Conservation (phyloP, 2,329 filamentous ascomycete species). For the Plenodomus biglobosus region DNA sequence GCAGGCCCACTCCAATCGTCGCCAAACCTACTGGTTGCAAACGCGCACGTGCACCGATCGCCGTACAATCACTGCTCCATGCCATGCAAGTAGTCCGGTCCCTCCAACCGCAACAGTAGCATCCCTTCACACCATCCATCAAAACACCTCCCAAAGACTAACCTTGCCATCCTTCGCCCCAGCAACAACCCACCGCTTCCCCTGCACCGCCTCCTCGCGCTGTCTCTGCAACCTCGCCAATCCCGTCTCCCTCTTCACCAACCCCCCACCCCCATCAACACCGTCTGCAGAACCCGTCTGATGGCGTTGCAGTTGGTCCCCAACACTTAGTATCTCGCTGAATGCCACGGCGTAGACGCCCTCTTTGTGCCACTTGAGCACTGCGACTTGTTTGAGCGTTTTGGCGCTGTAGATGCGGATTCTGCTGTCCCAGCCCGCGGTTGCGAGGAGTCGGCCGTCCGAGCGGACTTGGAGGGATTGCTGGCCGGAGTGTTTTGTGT, state of each 20-base stretch:
- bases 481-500: conserved; percentile 89
- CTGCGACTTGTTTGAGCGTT: conserved; percentile 82
- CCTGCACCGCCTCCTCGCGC: conserved; percentile 58
- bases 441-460: conserved; percentile 82
- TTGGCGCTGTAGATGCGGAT: conserved; percentile 79
- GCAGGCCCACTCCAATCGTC: too few relatives aligned
- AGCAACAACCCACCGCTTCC: conserved; percentile 83
- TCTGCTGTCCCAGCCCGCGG: conserved; percentile 87
- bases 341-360: conserved; percentile 84
- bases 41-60: background rate
- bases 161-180: conserved; percentile 95
- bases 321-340: conserved; percentile 47
- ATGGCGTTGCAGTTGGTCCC: too few relatives aligned
- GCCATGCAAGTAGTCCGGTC: too few relatives aligned
- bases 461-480: conserved; percentile 76
- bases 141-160: conserved; percentile 92
- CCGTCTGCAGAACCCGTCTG: background rate
- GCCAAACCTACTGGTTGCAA: background rate
- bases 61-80: too few relatives aligned
- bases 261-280: background rate
- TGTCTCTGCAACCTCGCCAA: conserved; percentile 34
- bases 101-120: too few relatives aligned
- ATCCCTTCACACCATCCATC: conserved; percentile 2
- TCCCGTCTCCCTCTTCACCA: conserved; percentile 16
- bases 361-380: conserved; percentile 90